Evolutionary conservation across 192 early-diverging fungal genomes (phyloP).

Genomic region (Phycomyces nitens): DNA sequence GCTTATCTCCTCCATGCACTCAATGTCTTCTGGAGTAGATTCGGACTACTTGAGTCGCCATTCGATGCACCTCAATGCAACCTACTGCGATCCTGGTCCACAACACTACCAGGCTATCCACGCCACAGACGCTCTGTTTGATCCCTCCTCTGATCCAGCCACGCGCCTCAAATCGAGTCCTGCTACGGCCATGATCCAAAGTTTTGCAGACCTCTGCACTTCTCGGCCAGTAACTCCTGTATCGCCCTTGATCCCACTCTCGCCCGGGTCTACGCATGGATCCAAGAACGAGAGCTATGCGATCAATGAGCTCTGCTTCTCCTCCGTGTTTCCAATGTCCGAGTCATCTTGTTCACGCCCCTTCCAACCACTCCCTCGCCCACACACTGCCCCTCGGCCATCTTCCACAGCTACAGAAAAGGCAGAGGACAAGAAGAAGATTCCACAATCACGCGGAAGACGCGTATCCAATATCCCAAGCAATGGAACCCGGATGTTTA

Average conservation of each 20-base stretch:
- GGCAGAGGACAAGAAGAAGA: conserved; percentile 20
- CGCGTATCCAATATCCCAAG: conserved; percentile 52
- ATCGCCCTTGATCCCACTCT: conserved; percentile 14
- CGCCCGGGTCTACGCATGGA: conserved; percentile 1
- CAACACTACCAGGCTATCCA: conserved; percentile 5
- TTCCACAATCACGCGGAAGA: conserved; percentile 48
- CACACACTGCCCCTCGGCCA: conserved; percentile 1
- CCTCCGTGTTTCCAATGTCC: neutral
- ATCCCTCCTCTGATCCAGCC: neutral
- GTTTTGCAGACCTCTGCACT: conserved; percentile 16
- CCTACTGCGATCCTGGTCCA: neutral
- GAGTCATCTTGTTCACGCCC: neutral
- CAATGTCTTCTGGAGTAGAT: neutral
- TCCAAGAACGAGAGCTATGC: neutral
- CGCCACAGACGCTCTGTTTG: neutral
- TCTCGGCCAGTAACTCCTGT: conserved; percentile 20
- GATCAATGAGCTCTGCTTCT: conserved; percentile 6
- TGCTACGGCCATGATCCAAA: conserved; percentile 2
- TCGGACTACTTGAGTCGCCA: neutral
- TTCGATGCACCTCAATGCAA: neutral
- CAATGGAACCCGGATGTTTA: conserved; percentile 50
- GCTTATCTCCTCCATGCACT: neutral
- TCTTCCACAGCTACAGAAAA: neutral
- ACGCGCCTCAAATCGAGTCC: conserved; percentile 1
- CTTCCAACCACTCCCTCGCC: too few species aligned